phyloP scores from a whole-genome alignment of 495 filamentous ascomycete genomes.

The Penicillium steckii region DNA sequence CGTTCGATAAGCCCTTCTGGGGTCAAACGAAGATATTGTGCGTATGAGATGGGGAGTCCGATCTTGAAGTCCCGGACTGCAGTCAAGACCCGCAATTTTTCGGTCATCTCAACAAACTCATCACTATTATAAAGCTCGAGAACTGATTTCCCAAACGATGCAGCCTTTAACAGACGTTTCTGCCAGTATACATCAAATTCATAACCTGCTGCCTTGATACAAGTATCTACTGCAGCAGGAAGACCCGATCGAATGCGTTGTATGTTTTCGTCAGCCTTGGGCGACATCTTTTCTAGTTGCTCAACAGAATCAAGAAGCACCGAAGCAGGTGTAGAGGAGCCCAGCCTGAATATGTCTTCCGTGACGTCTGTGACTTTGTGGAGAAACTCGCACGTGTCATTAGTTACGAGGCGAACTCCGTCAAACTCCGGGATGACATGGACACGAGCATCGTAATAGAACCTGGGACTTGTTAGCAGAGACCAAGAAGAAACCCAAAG shows the following conservation, averaged over 20 bases:
- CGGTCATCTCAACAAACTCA: conserved; percentile 98
- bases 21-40: conserved; percentile 84
- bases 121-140: conserved; percentile 95
- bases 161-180: conserved; percentile 90
- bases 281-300: conserved; percentile 87
- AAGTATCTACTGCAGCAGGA: conserved; percentile 87
- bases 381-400: conserved; percentile 90
- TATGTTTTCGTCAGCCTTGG: conserved; percentile 96
- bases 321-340: conserved; percentile 82
- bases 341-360: conserved; percentile 84
- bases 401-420: conserved; percentile 82
- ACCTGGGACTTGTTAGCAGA: conserved; percentile 44
- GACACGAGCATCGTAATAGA: conserved; percentile 86
- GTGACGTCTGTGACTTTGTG: conserved; percentile 89
- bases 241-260: conserved; percentile 85
- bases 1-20: conserved; percentile 84
- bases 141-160: conserved; percentile 95
- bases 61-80: conserved; percentile 89
- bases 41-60: conserved; percentile 86
- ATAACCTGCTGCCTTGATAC: conserved; percentile 85
- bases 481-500: not conserved
- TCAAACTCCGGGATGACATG: conserved; percentile 89
- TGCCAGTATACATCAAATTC: conserved; percentile 91
- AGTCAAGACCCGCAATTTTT: conserved; percentile 88
- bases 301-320: conserved; percentile 90